Evolutionary conservation across 2,329 filamentous ascomycete genomes (phyloP), one percentile per base, ranked within the genome.

Genomic region (Colletotrichum destructivum): DNA sequence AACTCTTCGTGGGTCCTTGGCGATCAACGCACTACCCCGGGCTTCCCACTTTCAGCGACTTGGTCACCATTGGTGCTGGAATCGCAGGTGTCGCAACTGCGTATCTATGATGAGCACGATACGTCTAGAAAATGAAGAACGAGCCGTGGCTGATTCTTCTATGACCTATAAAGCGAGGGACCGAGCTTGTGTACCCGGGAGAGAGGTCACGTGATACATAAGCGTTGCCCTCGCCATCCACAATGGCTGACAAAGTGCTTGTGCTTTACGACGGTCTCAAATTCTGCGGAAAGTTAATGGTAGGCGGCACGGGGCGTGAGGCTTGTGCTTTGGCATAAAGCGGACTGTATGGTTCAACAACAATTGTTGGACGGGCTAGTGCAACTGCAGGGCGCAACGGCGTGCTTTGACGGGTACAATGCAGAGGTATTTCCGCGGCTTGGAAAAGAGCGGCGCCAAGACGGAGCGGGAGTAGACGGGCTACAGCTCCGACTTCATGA

Each of bases 31-130:
- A 82, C 78, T 26, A 82, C 79, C 2, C 75, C 79, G 6, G 72
- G 8, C 75, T 88, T 0, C 85, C 85, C 0, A 51, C 74, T 0
- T 68, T 81, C 40, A 80, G 79, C 44, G 26, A 31, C 59, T 81
- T 88, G 59, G 79, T 83, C 23, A 82, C 88, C 49, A 80, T 88
- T 21, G 86, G 86, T 0, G 82, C 84, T n/a, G 86, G 86, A 0
- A 85, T 83, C 66, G 79, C 85, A 5, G 86, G 86, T 3, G 81
- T 82, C 0, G 80, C 82, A 1, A 80, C 83, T 4, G 82, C 82
- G 0, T 84, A 85, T 56, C 82, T 69, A 79, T 82, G 18, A 59
- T 81, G 12, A 75, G 3, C 26, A 26, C 26, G 26, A 26, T 26
- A 26, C 26, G 26, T 26, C 26, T 26, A 26, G 26, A 26, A 26